These are phyloP conservation scores for Fusarium sp. DNA, from an alignment of 2,329 filamentous ascomycete genomes.

Conservation along the genomic window DNA sequence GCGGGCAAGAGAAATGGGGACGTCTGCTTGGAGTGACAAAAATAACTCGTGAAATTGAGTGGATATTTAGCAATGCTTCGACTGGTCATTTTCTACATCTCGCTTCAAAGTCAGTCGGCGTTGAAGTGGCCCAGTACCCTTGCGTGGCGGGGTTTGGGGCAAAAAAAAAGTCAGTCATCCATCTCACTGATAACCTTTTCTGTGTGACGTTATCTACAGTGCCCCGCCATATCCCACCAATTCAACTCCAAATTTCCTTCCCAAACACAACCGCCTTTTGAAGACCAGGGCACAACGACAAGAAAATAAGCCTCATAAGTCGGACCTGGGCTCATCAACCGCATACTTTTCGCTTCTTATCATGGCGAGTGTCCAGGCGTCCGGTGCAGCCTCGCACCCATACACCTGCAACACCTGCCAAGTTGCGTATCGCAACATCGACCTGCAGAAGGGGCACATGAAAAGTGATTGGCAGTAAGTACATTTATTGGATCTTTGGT, in stretches of 20 bases:
- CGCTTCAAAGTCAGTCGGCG: not conserved
- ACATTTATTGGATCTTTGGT: no score
- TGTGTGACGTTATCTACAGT: constrained; percentile 43
- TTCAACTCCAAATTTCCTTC: constrained; percentile 36
- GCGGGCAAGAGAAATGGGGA: not conserved
- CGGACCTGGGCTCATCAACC: not conserved
- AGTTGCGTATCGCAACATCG: constrained; percentile 93
- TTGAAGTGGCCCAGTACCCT: constrained; percentile 16
- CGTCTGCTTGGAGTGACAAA: not conserved
- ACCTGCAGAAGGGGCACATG: constrained; percentile 95
- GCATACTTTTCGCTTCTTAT: not conserved
- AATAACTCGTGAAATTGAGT: not conserved
- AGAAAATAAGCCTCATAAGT: not conserved
- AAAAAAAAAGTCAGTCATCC: constrained; percentile 40
- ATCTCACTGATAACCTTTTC: constrained; percentile 34
- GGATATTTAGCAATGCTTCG: not conserved
- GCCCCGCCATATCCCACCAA: constrained; percentile 44
- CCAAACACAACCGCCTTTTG: constrained; percentile 6
- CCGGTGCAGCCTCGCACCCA: constrained; percentile 70
- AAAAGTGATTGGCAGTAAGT: constrained; percentile 98
- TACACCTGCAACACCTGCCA: constrained; percentile 99
- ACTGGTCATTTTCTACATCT: not conserved
- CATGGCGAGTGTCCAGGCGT: constrained; percentile 58
- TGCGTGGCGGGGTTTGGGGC: constrained; percentile 28
- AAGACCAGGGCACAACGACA: not conserved